Evolutionary conservation across 148 eudicot genomes (phyloP), one percentile per base, ranked within the genome.

Genomic region (Spergularia marina): DNA sequence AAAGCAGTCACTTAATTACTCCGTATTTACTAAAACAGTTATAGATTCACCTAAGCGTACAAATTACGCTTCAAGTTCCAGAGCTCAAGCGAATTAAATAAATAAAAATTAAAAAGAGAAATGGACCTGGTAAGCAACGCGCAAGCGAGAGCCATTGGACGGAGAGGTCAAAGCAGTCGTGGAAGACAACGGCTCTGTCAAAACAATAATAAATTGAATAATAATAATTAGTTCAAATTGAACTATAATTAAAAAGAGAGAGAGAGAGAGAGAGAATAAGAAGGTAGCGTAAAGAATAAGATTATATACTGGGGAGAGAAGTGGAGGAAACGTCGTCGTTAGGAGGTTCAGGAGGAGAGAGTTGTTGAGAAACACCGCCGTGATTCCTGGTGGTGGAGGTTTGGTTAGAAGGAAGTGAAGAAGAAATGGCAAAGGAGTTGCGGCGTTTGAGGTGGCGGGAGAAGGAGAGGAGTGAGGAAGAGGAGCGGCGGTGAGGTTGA

Each of bases 61-160:
- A 1, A 30, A 2, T 30, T 30, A 30, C 36, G 36, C 36, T 30
- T 30, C 36, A 30, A n/a, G n/a, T n/a, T n/a, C n/a, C n/a, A n/a
- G n/a, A n/a, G n/a, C n/a, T n/a, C n/a, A n/a, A n/a, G n/a, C n/a
- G n/a, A n/a, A 44, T 44, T 44, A 13, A 18, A 65, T 1, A 13
- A 12, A 18, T 0, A 34, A 0, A 20, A 66, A 39, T 5, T 14
- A 6, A 2, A 40, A 53, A 15, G 0, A 23, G 25, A 53, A 25
- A 23, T 6, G 0, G 17, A 80, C 83, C 83, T 80, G 83, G 44
- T 76, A 80, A 6, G 83, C 83, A 36, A 80, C 83, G 6, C 83
- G 83, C 65, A 80, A 71, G 49, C 76, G 72, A 58, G 79, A 30
- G 44, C 83, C 83, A 60, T 76, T 58, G 7, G 83, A 71, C 4